Conservation (phyloP, 352 stramenopile genomes). For the Pythium vanterpoolii region DNA sequence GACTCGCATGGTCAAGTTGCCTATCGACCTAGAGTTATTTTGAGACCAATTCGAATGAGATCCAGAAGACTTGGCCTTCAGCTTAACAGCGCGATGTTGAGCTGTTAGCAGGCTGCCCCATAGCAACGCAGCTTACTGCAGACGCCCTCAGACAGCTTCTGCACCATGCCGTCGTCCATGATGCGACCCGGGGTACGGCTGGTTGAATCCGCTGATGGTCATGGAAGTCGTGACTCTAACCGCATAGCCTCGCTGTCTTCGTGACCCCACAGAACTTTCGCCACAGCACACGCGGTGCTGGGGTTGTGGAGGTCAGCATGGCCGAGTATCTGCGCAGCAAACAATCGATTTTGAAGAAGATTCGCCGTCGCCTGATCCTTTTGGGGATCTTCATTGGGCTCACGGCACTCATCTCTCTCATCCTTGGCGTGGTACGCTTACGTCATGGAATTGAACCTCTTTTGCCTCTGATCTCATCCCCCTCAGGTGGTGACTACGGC, state of each 20-base stretch:
- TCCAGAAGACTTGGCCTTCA: not conserved
- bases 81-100: not conserved
- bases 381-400: slow-evolving; percentile 52
- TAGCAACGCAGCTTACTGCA: not conserved
- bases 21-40: not conserved
- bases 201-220: not conserved
- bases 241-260: not conserved
- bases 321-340: slow-evolving; percentile 77
- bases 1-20: not conserved
- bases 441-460: not conserved
- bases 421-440: slow-evolving; percentile 50
- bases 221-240: not conserved
- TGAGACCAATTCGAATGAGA: not conserved
- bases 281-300: slow-evolving; percentile 48
- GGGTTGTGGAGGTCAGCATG: slow-evolving; percentile 69
- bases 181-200: slow-evolving; percentile 58
- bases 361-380: slow-evolving; percentile 58
- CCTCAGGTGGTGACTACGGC: slow-evolving; percentile 48
- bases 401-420: slow-evolving; percentile 39
- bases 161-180: slow-evolving; percentile 36
- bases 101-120: not conserved
- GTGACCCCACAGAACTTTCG: slow-evolving; percentile 59
- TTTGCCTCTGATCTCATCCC: not conserved
- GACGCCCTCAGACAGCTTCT: not conserved
- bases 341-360: slow-evolving; percentile 66